These are phyloP conservation scores for Cystobasidium ongulense DNA, from an alignment of 768 basidiomycete species.

Conservation along the genomic window DNA sequence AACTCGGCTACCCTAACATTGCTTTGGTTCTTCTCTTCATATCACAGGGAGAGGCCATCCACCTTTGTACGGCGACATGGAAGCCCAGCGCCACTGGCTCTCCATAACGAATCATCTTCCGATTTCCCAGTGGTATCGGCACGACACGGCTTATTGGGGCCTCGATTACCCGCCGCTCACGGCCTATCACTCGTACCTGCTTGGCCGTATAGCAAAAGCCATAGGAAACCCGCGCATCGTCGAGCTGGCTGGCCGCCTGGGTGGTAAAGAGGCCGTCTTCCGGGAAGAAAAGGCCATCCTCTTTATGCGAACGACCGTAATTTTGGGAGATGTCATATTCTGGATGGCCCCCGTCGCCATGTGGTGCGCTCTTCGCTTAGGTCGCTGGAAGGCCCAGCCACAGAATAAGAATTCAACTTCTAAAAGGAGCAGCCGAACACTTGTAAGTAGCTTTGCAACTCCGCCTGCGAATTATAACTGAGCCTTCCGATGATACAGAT, in stretches of 20 bases:
- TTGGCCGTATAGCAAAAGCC: constrained; percentile 33
- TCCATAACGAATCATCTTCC: constrained; percentile 51
- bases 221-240: constrained; percentile 46
- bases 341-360: constrained; percentile 66
- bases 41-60: constrained; percentile 37
- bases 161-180: constrained; percentile 91
- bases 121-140: constrained; percentile 69
- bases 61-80: constrained; percentile 43
- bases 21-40: neutral
- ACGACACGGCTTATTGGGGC: constrained; percentile 85
- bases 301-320: constrained; percentile 72
- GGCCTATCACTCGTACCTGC: constrained; percentile 54
- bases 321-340: constrained; percentile 59
- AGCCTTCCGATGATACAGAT: constrained; percentile 5
- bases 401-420: neutral
- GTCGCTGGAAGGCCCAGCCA: neutral
- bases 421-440: constrained; percentile 51
- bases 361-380: constrained; percentile 67
- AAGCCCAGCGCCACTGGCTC: constrained; percentile 45
- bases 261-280: constrained; percentile 52
- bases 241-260: constrained; percentile 65
- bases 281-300: constrained; percentile 41
- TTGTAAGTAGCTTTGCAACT: constrained; percentile 51
- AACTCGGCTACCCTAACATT: neutral
- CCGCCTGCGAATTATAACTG: neutral